Base-by-base conservation (phyloP, 495 filamentous ascomycete species). In the Daldinia decipiens region DNA sequence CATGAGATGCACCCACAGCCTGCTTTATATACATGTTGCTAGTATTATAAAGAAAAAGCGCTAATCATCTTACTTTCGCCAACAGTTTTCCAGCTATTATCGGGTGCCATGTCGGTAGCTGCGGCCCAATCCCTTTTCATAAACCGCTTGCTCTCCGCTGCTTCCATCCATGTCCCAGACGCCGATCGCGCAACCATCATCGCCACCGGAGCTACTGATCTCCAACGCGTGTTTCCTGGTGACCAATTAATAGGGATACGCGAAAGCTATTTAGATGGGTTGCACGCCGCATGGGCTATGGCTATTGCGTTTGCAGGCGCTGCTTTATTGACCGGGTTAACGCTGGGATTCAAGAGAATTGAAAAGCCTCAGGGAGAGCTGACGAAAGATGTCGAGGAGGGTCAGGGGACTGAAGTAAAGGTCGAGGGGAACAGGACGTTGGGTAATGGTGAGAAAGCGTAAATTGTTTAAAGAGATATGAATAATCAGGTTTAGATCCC, bases 71-170 rank as follows among this genome's bases (percentile, higher is more conserved):
- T 45, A 9, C 40, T 21, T 19, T 11, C 1, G 34, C 12, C 17
- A 45, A 45, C 12, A 45, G 40, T 45, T n/a, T 45, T 45, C 7
- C 40, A 45, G 17, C 40, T 45, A 4, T 17, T 45, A 17, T 45
- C 40, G 3, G 40, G 40, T 17, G 40, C 40, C 5, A 17, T 45
- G 40, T 45, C 40, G 0, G 40, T 45, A 4, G 40, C 40, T 9
- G 40, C 40, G n/a, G 40, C 40, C 8, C 40, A 45, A 45, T 45
- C 40, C 7, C 40, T 45, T 1, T 45, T 45, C 1, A 45, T 45
- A 45, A 45, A 45, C 40, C 40, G 40, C 40, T 45, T 45, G 4
- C 40, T 45, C 40, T n/a, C 40, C 40, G 40, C 40, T 4, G 40
- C 40, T 45, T n/a, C 40, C 2, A 17, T 45, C 17, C 40, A 17